Conservation (phyloP, 176 grass and related monocot species). For the Phragmites australis region DNA sequence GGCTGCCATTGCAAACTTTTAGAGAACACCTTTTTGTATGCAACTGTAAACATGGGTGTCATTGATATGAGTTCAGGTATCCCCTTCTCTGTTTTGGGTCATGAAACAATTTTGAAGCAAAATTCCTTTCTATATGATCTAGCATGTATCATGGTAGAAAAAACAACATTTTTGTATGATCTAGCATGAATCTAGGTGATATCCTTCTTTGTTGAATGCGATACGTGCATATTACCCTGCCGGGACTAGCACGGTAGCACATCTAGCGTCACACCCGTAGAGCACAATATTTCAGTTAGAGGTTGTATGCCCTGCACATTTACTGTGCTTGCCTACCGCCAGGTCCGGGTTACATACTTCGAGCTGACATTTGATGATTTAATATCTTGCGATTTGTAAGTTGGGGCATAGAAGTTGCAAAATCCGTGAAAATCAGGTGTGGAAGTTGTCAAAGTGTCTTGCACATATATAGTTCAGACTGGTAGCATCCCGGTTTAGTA, state of each 20-base stretch:
- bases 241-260: background rate
- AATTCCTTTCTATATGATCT: background rate
- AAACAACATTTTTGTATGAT: background rate
- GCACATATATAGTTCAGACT: background rate
- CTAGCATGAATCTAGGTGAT: background rate
- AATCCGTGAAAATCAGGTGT: background rate
- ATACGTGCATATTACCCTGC: background rate
- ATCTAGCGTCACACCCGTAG: background rate
- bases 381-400: background rate
- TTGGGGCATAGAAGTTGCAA: background rate
- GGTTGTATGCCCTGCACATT: conserved; percentile 13
- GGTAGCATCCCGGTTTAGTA: background rate
- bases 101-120: background rate
- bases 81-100: conserved; percentile 1
- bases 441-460: background rate
- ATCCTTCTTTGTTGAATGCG: background rate
- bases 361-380: background rate
- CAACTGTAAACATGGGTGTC: background rate
- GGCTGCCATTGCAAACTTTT: background rate
- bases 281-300: background rate
- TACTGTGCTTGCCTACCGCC: background rate
- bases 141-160: too few relatives aligned
- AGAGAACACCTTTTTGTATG: background rate
- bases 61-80: background rate
- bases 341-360: background rate